A percentile compares a stretch with the other conserved stretches of the same genome.
These are phyloP conservation scores for Caloboletus inedulis DNA, from an alignment of 1,284 basidiomycete genomes.

Conservation along the genomic window DNA sequence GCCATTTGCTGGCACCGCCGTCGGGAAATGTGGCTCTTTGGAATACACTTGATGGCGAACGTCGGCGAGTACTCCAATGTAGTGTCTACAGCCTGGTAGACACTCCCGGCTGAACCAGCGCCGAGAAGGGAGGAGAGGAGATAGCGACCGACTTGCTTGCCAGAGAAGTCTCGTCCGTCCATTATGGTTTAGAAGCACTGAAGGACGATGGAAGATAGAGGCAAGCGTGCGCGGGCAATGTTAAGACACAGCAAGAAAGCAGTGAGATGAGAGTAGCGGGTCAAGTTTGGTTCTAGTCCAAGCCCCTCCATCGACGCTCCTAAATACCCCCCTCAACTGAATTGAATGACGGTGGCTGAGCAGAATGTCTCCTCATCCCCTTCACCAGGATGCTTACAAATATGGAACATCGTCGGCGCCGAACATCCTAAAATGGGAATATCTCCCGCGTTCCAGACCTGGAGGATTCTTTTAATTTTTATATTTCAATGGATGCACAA, in stretches of 20 bases:
- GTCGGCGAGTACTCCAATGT: not conserved
- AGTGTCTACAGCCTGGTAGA: conserved; percentile 16
- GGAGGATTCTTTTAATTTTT: too few species aligned
- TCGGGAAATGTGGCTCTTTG: conserved; percentile 43
- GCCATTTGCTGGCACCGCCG: conserved; percentile 53
- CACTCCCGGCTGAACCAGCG: conserved; percentile 8
- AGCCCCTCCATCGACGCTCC: not conserved
- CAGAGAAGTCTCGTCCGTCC: conserved; percentile 8
- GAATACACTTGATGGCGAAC: conserved; percentile 75
- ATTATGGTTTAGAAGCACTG: not conserved
- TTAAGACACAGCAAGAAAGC: too few species aligned
- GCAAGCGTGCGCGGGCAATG: not conserved
- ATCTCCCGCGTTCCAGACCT: too few species aligned
- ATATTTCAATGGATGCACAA: too few species aligned
- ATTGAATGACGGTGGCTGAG: not conserved
- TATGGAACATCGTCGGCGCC: too few species aligned
- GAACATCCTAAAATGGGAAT: too few species aligned
- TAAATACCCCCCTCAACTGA: not conserved
- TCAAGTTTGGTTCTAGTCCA: not conserved
- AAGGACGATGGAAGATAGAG: not conserved
- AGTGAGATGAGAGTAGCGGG: not conserved
- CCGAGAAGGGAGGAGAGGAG: conserved; percentile 8
- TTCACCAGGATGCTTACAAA: too few species aligned
- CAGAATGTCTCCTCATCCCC: not conserved
- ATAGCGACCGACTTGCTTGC: conserved; percentile 12